Percentiles rank a stretch among this genome's conserved stretches.
Evolutionary conservation across 1,139 yeast genomes (phyloP).

Genomic region (Yamadazyma kanchanaburiensis): DNA sequence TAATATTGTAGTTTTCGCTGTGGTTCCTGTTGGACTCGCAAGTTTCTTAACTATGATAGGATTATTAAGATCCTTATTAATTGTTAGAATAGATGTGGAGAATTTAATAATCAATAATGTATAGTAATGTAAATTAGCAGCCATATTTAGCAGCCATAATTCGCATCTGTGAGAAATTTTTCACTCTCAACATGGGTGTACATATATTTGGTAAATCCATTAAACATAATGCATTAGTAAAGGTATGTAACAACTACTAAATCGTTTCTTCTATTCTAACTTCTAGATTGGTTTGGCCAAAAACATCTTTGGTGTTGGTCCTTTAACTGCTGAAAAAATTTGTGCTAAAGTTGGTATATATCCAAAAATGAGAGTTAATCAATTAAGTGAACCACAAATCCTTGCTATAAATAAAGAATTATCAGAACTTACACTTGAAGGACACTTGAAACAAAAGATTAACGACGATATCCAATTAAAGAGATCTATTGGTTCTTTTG

Average conservation of each 20-base stretch:
- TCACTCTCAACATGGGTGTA: slow-evolving; percentile 56
- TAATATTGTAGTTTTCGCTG: slow-evolving; percentile 91
- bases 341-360: slow-evolving; percentile 89
- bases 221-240: slow-evolving; percentile 46
- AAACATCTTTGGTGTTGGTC: slow-evolving; percentile 84
- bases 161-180: not conserved
- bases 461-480: slow-evolving; percentile 78
- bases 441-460: slow-evolving; percentile 75
- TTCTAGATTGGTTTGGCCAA: slow-evolving; percentile 68
- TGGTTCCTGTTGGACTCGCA: slow-evolving; percentile 94
- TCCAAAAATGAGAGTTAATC: slow-evolving; percentile 93
- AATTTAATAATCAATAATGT: slow-evolving; percentile 4
- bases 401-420: slow-evolving; percentile 85
- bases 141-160: no score
- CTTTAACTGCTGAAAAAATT: slow-evolving; percentile 65
- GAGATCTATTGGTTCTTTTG: slow-evolving; percentile 78
- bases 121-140: not conserved
- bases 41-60: slow-evolving; percentile 92
- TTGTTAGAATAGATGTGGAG: slow-evolving; percentile 70
- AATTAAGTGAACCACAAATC: slow-evolving; percentile 82
- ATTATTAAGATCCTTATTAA: slow-evolving; percentile 66
- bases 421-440: slow-evolving; percentile 79
- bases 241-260: slow-evolving; percentile 23
- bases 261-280: slow-evolving; percentile 3
- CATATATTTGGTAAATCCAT: slow-evolving; percentile 74